Conservation (phyloP, 176 grass and related monocot genomes). For the Dendrocalamus sinicus region DNA sequence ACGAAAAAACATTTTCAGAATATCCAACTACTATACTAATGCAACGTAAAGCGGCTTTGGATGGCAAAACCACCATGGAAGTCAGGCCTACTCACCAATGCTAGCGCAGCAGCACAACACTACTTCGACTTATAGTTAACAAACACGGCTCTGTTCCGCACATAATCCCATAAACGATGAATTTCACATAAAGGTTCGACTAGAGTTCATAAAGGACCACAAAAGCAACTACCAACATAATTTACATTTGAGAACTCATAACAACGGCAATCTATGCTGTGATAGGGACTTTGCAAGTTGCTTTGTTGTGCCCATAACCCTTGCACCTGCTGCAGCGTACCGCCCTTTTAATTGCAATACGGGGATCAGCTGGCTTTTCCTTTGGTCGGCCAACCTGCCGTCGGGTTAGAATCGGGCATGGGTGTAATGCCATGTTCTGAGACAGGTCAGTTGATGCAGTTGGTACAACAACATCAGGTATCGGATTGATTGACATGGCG, state of each 20-base stretch:
- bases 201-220: constrained; percentile 25
- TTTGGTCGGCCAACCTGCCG: constrained; percentile 66
- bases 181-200: constrained; percentile 20
- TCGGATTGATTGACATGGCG: constrained; percentile 64
- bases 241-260: constrained; percentile 40
- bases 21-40: neutral
- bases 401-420: constrained; percentile 56
- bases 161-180: neutral
- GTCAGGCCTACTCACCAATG: neutral
- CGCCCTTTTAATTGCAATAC: constrained; percentile 64
- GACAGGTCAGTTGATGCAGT: constrained; percentile 38
- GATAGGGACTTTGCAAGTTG: constrained; percentile 66
- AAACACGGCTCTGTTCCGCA: neutral
- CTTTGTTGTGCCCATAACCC: constrained; percentile 73
- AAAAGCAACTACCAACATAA: constrained; percentile 27
- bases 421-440: constrained; percentile 18
- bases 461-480: constrained; percentile 64
- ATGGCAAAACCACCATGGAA: neutral
- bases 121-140: neutral
- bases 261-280: constrained; percentile 8
- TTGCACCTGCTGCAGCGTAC: constrained; percentile 68
- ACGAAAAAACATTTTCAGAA: neutral
- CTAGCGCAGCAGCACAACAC: neutral
- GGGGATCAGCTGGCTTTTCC: constrained; percentile 71
- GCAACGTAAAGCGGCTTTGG: neutral